Evolutionary conservation across 2,329 filamentous ascomycete genomes (phyloP), one percentile per base, ranked within the genome.

Genomic region (Colletotrichum orbiculare): DNA sequence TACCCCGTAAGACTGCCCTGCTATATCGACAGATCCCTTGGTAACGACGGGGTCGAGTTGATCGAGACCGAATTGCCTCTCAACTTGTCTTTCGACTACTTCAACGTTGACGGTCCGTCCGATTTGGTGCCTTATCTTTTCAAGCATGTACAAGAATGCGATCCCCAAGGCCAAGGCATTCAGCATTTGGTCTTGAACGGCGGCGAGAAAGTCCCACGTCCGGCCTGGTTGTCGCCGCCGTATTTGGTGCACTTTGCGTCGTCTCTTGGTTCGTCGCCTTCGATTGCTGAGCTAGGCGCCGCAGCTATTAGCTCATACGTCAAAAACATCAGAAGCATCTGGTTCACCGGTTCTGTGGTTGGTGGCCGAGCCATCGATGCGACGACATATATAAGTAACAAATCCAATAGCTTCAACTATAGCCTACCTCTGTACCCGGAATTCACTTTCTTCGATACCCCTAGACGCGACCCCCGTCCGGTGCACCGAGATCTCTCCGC

Each of bases 391-490:
- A 46, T 37, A 13, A 45, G 13, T 9, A 4, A 45, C 33, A 33
- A 34, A n/a, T 34, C 8, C 2, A 39, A 61, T 12, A 41, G 39
- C 62, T 56, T 65, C 62, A 65, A 65, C 35, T 65, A 65, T 47
- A 52, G 50, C 33, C 25, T 52, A 11, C 62, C 62, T 8, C 35
- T 65, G 6, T 46, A 55, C 1, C 63, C 63, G 0, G 12, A 8
- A 41, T 66, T 63, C 42, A 63, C 58, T 11, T 66, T 66, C 11
- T 66, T 66, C 13, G 63, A 63, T 1, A 2, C 41, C 2, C 63
- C 63, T 2, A n/a, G 12, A 1, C 52, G 50, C 13, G 58, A 66
- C 46, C 47, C 53, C 7, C 52, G 63, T 6, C 35, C 43, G 13
- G 34, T 66, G 11, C 15, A 13, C 25, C 52, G 50, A 15, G 52